These are phyloP conservation scores for Cytospora mali DNA, from an alignment of 2,329 filamentous ascomycete genomes.

Conservation along the genomic window DNA sequence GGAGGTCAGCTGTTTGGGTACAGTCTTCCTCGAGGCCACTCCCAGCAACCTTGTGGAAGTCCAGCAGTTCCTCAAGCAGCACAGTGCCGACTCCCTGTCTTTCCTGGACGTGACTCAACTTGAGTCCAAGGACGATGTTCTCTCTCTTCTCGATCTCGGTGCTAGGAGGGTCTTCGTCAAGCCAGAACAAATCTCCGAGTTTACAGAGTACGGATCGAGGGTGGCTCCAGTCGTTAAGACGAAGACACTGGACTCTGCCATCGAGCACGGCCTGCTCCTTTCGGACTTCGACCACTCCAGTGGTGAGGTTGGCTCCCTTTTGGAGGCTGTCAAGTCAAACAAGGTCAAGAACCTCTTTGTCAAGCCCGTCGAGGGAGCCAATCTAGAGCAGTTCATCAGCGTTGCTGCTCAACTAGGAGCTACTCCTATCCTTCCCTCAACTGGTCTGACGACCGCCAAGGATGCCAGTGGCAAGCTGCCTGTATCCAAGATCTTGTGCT, in stretches of 20 bases:
- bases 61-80: constrained; percentile 50
- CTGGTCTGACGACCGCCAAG: constrained; percentile 68
- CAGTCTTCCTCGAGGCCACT: constrained; percentile 58
- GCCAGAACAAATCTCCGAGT: constrained; percentile 65
- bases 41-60: constrained; percentile 45
- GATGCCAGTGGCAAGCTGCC: constrained; percentile 63
- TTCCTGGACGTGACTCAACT: constrained; percentile 79
- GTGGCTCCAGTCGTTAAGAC: constrained; percentile 54
- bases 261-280: constrained; percentile 55
- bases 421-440: constrained; percentile 75
- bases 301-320: constrained; percentile 46
- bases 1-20: constrained; percentile 62
- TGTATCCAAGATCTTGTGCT: constrained; percentile 70
- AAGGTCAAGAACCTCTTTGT: constrained; percentile 54
- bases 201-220: constrained; percentile 58
- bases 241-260: constrained; percentile 35
- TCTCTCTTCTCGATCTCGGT: constrained; percentile 81
- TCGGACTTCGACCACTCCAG: constrained; percentile 52
- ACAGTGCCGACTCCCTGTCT: constrained; percentile 58
- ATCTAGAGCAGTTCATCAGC: constrained; percentile 49
- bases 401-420: constrained; percentile 55
- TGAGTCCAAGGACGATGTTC: constrained; percentile 69
- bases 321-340: constrained; percentile 48
- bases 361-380: constrained; percentile 50
- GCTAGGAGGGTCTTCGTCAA: constrained; percentile 83